Percentiles rank a stretch among this genome's conserved stretches.
Evolutionary conservation across 495 filamentous ascomycete genomes (phyloP).

Genomic region (Hypoxylon rickii): DNA sequence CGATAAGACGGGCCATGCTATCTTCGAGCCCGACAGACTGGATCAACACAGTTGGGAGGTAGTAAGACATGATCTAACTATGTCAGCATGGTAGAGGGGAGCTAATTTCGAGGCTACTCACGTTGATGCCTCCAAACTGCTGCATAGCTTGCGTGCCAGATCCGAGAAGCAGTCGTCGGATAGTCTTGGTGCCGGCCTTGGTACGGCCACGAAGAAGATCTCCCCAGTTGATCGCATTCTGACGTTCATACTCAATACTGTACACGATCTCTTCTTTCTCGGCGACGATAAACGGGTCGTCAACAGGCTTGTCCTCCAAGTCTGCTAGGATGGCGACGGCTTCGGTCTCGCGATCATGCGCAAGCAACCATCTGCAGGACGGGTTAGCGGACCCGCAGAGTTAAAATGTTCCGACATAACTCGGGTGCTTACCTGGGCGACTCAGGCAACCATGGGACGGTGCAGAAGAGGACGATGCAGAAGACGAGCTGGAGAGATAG

Average conservation of each 20-base stretch:
- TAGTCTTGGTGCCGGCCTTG: conserved; percentile 38
- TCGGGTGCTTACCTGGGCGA: conserved; percentile 36
- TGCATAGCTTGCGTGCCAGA: conserved; percentile 48
- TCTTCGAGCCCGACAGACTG: conserved; percentile 45
- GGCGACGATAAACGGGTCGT: conserved; percentile 34
- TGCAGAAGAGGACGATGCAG: conserved; percentile 43
- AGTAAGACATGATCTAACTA: conserved; percentile 43
- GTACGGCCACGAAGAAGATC: conserved; percentile 33
- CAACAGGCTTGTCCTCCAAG: conserved; percentile 37
- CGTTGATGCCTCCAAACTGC: conserved; percentile 43
- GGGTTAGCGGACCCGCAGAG: conserved; percentile 1
- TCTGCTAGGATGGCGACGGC: conserved; percentile 42
- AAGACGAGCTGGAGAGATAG: conserved; percentile 54
- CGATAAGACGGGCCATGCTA: conserved; percentile 39
- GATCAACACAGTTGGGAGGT: conserved; percentile 50
- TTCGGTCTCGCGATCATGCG: conserved; percentile 43
- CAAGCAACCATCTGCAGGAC: conserved; percentile 42
- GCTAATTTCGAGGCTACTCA: conserved; percentile 13
- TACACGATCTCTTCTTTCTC: conserved; percentile 35
- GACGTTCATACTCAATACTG: conserved; percentile 37
- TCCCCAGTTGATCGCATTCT: conserved; percentile 34
- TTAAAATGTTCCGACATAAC: background rate
- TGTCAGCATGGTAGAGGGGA: conserved; percentile 24
- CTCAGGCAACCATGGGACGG: conserved; percentile 44
- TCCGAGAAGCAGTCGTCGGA: conserved; percentile 41